These are phyloP conservation scores for Phalaenopsis equestris DNA, from an alignment of 106 monocot species.

Conservation along the genomic window DNA sequence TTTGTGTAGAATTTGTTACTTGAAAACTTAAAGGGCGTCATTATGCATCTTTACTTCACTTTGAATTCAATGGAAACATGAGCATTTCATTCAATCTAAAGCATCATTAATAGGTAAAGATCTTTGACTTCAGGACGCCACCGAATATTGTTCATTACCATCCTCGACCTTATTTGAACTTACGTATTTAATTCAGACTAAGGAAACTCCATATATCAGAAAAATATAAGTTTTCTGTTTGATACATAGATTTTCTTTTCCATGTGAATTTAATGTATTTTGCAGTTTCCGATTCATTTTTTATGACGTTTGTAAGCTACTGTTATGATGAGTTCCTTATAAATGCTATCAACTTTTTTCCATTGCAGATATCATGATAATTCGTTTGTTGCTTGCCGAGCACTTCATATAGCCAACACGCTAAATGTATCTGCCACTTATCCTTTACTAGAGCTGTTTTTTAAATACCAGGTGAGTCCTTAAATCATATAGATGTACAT, in stretches of 20 bases:
- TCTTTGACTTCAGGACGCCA: too few relatives aligned
- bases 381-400: constrained; percentile 31
- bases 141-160: too few relatives aligned
- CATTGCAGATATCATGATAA: constrained; percentile 42
- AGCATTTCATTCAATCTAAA: too few relatives aligned
- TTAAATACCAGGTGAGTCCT: constrained; percentile 31
- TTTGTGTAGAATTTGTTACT: too few relatives aligned
- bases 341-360: neutral
- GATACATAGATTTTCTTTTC: neutral
- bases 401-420: constrained; percentile 39
- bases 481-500: neutral
- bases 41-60: too few relatives aligned
- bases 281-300: neutral
- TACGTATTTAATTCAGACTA: too few relatives aligned
- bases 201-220: too few relatives aligned
- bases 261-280: neutral
- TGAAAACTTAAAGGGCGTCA: too few relatives aligned
- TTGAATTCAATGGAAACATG: too few relatives aligned
- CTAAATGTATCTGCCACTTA: constrained; percentile 33
- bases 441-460: constrained; percentile 38
- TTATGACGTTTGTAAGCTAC: neutral
- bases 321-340: neutral
- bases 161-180: too few relatives aligned
- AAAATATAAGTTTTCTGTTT: too few relatives aligned
- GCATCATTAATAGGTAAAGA: too few relatives aligned